A percentile compares a stretch with the other conserved stretches of the same genome.
Conservation (phyloP, 257 asterid species). For the Solanum medicagineum region DNA sequence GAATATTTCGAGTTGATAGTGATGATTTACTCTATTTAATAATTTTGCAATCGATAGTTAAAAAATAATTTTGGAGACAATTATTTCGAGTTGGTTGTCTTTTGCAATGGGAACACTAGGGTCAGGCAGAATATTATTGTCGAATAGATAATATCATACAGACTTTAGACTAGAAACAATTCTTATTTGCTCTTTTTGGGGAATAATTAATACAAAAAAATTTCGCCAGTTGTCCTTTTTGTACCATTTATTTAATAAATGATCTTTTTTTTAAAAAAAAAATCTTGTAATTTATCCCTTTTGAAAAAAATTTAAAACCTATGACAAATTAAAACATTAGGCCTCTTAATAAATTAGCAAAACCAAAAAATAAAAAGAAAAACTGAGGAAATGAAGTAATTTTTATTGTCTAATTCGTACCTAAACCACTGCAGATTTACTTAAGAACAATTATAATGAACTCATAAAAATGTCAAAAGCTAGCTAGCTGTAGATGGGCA, state of each 20-base stretch:
- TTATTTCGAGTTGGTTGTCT: not conserved
- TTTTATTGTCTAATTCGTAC: not conserved
- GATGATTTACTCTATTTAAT: not conserved
- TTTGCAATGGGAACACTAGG: not conserved
- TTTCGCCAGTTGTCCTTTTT: not conserved
- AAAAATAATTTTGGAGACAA: not conserved
- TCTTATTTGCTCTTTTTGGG: not conserved
- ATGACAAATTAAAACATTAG: not conserved
- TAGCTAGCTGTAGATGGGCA: not conserved
- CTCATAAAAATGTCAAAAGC: not conserved
- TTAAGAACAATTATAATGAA: not conserved
- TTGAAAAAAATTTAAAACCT: not conserved
- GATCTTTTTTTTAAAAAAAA: not conserved
- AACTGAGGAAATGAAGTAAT: not conserved
- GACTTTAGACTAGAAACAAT: not conserved
- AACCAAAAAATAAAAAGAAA: not conserved
- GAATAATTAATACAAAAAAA: not conserved
- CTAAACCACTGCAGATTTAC: not conserved
- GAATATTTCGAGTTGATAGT: not conserved
- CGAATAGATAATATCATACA: not conserved
- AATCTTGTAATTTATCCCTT: not conserved
- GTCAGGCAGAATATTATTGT: not conserved
- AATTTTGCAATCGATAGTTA: not conserved
- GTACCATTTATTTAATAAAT: not conserved
- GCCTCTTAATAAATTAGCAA: not conserved